These are phyloP conservation scores for Apocynum venetum DNA, from an alignment of 257 asterid genomes.

Conservation along the genomic window DNA sequence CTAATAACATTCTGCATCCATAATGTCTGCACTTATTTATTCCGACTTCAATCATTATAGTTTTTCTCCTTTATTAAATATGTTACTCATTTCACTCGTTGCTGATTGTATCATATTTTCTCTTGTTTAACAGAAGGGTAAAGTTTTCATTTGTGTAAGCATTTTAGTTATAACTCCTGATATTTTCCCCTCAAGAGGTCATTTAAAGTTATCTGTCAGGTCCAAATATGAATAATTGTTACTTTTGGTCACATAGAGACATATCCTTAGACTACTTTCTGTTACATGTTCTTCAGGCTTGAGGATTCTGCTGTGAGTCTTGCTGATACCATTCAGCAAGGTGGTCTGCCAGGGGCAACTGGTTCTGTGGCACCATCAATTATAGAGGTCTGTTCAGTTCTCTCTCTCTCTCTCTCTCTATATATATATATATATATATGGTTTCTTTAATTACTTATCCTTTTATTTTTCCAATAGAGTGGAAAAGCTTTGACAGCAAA, in stretches of 20 bases:
- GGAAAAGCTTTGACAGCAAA: slow-evolving; percentile 86
- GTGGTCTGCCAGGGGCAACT: slow-evolving; percentile 48
- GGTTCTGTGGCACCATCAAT: slow-evolving; percentile 75
- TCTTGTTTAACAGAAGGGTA: not conserved
- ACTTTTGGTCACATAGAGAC: not conserved
- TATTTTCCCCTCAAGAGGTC: not conserved
- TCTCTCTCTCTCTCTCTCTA: not conserved
- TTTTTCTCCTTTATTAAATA: not conserved
- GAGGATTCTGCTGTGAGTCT: slow-evolving; percentile 71
- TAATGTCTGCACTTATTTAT: not conserved
- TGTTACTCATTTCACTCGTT: not conserved
- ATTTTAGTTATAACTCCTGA: not conserved
- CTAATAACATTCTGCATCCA: not conserved
- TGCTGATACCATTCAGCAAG: slow-evolving; percentile 76
- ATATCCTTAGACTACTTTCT: not conserved
- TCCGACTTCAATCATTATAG: not conserved
- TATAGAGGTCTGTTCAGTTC: slow-evolving; percentile 53
- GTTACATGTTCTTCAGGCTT: slow-evolving; percentile 47
- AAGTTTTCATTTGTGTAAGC: not conserved
- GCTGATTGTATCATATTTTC: not conserved
- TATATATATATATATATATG: not conserved
- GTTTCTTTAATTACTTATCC: slow-evolving; percentile 14
- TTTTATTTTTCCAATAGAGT: slow-evolving; percentile 41
- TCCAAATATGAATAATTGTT: not conserved
- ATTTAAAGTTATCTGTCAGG: not conserved